Percentiles rank a stretch among this genome's conserved stretches.
Conservation (phyloP, 2,329 filamentous ascomycete species). For the Fusarium denticulatum region DNA sequence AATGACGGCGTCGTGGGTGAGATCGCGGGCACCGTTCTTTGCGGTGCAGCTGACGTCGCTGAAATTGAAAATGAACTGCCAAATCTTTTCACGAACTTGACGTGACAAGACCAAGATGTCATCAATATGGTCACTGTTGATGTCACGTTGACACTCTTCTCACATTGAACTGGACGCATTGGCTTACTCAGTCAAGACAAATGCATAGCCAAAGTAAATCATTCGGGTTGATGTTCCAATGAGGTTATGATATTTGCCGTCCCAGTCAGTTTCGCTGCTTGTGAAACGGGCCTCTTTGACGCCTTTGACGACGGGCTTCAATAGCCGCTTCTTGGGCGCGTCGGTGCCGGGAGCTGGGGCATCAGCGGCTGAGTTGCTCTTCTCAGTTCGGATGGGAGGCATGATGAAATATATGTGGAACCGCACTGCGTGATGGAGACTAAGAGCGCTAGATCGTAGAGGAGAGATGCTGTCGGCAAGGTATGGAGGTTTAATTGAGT, state of each 20-base stretch:
- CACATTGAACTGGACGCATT: background rate
- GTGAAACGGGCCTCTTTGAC: background rate
- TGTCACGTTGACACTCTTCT: background rate
- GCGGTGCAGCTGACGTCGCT: background rate
- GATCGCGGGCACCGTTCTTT: background rate
- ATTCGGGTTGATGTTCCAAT: background rate
- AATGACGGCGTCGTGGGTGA: background rate
- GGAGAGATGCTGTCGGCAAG: rapidly evolving
- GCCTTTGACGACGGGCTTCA: background rate
- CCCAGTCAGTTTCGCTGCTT: background rate
- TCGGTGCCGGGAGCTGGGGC: background rate
- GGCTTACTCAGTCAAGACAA: background rate
- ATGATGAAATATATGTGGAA: background rate
- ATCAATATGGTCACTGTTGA: background rate
- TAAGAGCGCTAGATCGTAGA: background rate
- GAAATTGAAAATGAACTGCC: background rate
- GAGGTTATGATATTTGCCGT: background rate
- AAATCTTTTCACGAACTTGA: background rate
- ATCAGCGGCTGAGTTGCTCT: background rate
- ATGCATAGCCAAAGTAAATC: background rate
- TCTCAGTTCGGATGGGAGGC: background rate
- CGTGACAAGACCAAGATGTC: background rate
- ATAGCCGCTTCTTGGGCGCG: background rate
- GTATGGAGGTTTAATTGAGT: background rate
- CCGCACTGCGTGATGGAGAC: background rate